Base-by-base conservation (phyloP, 2,329 filamentous ascomycete species). In the Ceratocystis diversiconidia region DNA sequence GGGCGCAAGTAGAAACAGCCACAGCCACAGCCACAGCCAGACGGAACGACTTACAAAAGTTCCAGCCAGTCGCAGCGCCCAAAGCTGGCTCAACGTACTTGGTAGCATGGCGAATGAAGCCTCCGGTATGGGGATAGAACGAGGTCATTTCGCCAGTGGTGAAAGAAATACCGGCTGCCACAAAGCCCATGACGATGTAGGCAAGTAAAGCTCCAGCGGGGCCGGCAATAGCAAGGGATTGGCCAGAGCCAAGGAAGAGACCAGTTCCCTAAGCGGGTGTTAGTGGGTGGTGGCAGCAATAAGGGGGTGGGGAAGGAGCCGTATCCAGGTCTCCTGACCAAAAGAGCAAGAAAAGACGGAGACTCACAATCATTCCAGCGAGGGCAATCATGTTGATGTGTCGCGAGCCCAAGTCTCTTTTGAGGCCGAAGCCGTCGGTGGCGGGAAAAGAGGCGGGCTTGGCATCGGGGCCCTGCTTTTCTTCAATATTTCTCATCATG, bases 91-190 rank as follows among this genome's bases (percentile, higher is more conserved):
- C 73, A 25, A 73, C 71, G 50, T 73, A 71, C 3, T 72, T 69
- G 6, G 69, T 71, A 0, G 73, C 72, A 36, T 73, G 73, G 0
- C 72, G 71, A 15, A 68, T 65, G 61, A 74, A 73, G 0, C 72
- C 71, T 60, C 72, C 71, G 19, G 71, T 69, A 61, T 71, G 70
- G 0, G 72, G 72, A 2, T 73, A 57, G 15, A 70, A 71, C 0
- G 73, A 67, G 0, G 71, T 70, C 71, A 74, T 73, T 66, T 76
- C 74, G 15, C 74, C 74, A 17, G 76, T 69, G 7, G 72, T 73
- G 17, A 75, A 74, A 78, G 84, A 84, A 70, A 83, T 80, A n/a
- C 79, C 79, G 72, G 78, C 84, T 30, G 84, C 79, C 61, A 83
- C 77, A 3, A 78, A 71, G 64, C 75, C 77, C 70, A 80, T 69